These are phyloP conservation scores for Buddleja alternifolia DNA, from an alignment of 257 asterid genomes.

Conservation along the genomic window DNA sequence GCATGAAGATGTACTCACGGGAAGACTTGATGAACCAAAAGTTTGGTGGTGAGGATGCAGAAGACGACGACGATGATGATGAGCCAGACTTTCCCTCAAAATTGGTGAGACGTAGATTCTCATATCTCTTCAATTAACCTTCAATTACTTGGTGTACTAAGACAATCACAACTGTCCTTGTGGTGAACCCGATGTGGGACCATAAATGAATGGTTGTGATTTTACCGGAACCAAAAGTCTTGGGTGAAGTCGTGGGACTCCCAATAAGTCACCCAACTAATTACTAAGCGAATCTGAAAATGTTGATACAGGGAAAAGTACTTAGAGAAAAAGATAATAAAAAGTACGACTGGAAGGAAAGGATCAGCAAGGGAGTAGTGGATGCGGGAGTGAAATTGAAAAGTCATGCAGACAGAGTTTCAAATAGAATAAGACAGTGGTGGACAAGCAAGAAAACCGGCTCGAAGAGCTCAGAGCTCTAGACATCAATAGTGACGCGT, in stretches of 20 bases:
- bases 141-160: too few species aligned
- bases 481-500: constrained; percentile 23
- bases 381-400: constrained; percentile 62
- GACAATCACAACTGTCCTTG: too few species aligned
- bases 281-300: constrained; percentile 6
- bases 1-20: constrained; percentile 94
- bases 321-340: constrained; percentile 51
- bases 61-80: constrained; percentile 72
- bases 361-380: constrained; percentile 44
- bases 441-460: constrained; percentile 59
- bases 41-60: constrained; percentile 69
- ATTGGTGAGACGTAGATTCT: constrained; percentile 48
- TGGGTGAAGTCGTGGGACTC: too few species aligned
- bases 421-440: constrained; percentile 58
- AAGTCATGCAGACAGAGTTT: constrained; percentile 49
- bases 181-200: too few species aligned
- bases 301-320: constrained; percentile 61
- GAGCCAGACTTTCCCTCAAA: constrained; percentile 66
- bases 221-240: too few species aligned
- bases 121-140: background rate
- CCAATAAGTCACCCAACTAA: too few species aligned
- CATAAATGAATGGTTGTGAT: too few species aligned
- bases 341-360: constrained; percentile 68
- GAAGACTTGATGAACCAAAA: constrained; percentile 88
- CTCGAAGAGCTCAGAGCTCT: constrained; percentile 61